Evolutionary conservation across 331 rosid genomes (phyloP).

Genomic region (Spiraea crenata): DNA sequence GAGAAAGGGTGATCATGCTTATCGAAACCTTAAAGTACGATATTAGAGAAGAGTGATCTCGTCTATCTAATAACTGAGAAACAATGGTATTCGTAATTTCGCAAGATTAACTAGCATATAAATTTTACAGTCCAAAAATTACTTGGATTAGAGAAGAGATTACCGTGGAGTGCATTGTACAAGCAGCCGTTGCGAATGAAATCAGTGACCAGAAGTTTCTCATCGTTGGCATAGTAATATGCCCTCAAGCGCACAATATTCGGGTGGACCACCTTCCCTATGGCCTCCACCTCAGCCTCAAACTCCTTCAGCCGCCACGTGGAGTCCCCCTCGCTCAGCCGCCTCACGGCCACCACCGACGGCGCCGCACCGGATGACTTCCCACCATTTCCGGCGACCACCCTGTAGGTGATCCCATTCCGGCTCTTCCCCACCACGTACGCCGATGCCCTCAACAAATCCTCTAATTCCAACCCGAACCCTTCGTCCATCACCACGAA

Average conservation of each 20-base stretch:
- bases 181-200: conserved; percentile 76
- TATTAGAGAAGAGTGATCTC: too few species aligned
- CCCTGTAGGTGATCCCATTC: conserved; percentile 75
- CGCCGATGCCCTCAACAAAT: conserved; percentile 81
- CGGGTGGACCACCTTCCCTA: conserved; percentile 74
- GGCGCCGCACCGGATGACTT: conserved; percentile 37
- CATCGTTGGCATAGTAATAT: conserved; percentile 69
- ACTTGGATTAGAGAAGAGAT: not conserved
- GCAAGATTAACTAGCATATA: too few species aligned
- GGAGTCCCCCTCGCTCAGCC: conserved; percentile 66
- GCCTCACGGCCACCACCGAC: conserved; percentile 60
- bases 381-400: conserved; percentile 46
- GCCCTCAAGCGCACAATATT: conserved; percentile 68
- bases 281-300: conserved; percentile 60
- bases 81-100: too few species aligned
- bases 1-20: too few species aligned
- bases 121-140: not conserved
- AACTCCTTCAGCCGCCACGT: conserved; percentile 79
- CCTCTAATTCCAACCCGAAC: conserved; percentile 68
- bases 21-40: too few species aligned
- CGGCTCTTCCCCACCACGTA: conserved; percentile 85
- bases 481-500: conserved; percentile 68
- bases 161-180: conserved; percentile 67
- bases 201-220: conserved; percentile 67
- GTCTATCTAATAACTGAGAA: too few species aligned